Percentiles rank a stretch among this genome's conserved stretches.
Evolutionary conservation across 139 green algal species (phyloP).

Genomic region (Micromonas pusilla): DNA sequence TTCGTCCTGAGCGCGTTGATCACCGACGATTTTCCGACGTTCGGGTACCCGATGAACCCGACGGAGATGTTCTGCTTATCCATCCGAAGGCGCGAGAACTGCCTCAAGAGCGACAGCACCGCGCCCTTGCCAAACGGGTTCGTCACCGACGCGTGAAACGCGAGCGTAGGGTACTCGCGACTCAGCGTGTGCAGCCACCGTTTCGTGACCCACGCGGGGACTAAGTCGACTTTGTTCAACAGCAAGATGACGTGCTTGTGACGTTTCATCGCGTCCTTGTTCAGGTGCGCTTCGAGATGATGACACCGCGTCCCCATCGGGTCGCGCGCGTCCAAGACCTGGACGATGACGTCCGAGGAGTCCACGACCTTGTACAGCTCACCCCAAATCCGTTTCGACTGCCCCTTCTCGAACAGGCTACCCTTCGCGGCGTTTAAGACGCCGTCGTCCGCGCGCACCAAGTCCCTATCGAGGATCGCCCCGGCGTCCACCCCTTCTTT

Average conservation of each 20-base stretch:
- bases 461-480: conserved; percentile 10
- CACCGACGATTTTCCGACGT: conserved; percentile 96
- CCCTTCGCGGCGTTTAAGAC: not conserved
- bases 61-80: conserved; percentile 93
- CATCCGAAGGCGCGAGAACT: conserved; percentile 78
- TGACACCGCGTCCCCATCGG: conserved; percentile 88
- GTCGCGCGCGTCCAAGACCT: conserved; percentile 95
- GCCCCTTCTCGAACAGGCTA: conserved; percentile 84
- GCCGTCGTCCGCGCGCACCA: conserved; percentile 11
- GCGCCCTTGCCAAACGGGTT: conserved; percentile 97
- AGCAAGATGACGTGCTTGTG: conserved; percentile 98
- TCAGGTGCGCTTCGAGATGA: conserved; percentile 87
- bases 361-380: conserved; percentile 99
- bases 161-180: conserved; percentile 87
- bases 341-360: conserved; percentile 91
- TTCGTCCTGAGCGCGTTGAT: conserved; percentile 97
- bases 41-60: conserved; percentile 97
- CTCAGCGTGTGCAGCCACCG: conserved; percentile 86
- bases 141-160: conserved; percentile 92
- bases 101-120: conserved; percentile 69
- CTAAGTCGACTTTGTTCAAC: conserved; percentile 87
- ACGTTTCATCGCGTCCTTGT: conserved; percentile 61
- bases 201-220: conserved; percentile 96
- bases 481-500: conserved; percentile 17
- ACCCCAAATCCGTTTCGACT: conserved; percentile 95